Evolutionary conservation across 2,329 filamentous ascomycete genomes (phyloP).

Genomic region (Hymenoscyphus linearis): DNA sequence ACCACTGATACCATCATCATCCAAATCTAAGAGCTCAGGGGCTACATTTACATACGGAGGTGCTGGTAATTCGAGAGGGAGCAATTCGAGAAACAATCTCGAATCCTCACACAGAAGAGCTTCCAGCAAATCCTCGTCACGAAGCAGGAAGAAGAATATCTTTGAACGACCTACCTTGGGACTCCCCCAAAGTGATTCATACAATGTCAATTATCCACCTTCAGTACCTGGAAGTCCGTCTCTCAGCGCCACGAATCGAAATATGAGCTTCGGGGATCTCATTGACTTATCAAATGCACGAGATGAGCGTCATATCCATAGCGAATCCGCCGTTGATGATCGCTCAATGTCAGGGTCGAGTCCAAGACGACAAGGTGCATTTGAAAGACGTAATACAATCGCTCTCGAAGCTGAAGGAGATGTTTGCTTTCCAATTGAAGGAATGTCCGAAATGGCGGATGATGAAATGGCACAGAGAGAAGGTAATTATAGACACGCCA

Average conservation of each 20-base stretch:
- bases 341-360: slow-evolving; percentile 25
- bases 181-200: slow-evolving; percentile 36
- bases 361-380: slow-evolving; percentile 22
- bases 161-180: slow-evolving; percentile 25
- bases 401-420: slow-evolving; percentile 70
- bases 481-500: slow-evolving; percentile 31
- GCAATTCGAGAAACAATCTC: not conserved
- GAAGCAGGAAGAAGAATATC: slow-evolving; percentile 33
- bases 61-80: not conserved
- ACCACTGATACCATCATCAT: slow-evolving; percentile 47
- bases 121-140: slow-evolving; percentile 40
- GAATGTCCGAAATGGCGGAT: slow-evolving; percentile 73
- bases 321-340: slow-evolving; percentile 28
- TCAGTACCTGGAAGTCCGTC: slow-evolving; percentile 59
- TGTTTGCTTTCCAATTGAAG: slow-evolving; percentile 83
- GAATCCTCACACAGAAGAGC: slow-evolving; percentile 33
- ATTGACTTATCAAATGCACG: slow-evolving; percentile 51
- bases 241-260: slow-evolving; percentile 43
- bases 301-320: slow-evolving; percentile 15
- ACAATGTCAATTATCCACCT: slow-evolving; percentile 64
- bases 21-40: slow-evolving; percentile 31
- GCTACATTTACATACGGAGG: slow-evolving; percentile 18
- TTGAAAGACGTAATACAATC: slow-evolving; percentile 49
- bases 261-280: slow-evolving; percentile 60
- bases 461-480: slow-evolving; percentile 58